Base-by-base conservation (phyloP, 148 eudicot species). In the Salicornia ramosissima region DNA sequence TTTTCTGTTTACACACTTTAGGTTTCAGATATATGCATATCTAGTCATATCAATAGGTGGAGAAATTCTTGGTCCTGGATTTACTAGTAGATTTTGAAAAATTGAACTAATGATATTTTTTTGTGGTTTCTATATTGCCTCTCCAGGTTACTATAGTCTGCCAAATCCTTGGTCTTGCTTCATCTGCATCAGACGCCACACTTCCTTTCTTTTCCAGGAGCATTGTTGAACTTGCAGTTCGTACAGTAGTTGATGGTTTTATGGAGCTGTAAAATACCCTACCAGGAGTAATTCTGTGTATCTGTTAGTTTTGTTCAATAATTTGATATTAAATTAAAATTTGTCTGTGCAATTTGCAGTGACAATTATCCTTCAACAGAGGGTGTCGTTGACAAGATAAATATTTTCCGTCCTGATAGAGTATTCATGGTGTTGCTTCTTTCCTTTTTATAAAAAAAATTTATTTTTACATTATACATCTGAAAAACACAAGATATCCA, bases 171-270 rank as follows among this genome's bases (percentile, higher is more conserved):
- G 79, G 93, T 74, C 84, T 90, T 67, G 82, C 96, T 72, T 90
- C 99, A 33, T 70, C 72, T 64, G 71, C 82, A 51, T 69, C 90
- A 64, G 92, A 90, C 64, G 83, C 88, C 74, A 71, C 74, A 65
- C 72, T 82, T 61, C 99, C 99, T 45, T 77, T 79, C 56, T 94
- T 88, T 78, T 79, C 90, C 51, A 86, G 68, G 81, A 84, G 85
- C 56, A 76, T 76, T 29, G 78, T 90, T 72, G 80, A 78, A 72
- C 75, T 58, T 81, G 90, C 96, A 66, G 83, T 94, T 70, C 86
- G 73, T 70, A 85, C 97, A 52, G 90, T 94, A 59, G 97, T 94
- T 31, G 98, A 94, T 83, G 98, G 97, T 70, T 94, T 94, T 77
- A 77, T 94, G 80, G 90, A 88, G 72, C 78, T 80, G 96, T 93